Evolutionary conservation across 169 alveolate genomes (phyloP), one percentile per base, ranked within the genome.

Genomic region (Theileria equi): DNA sequence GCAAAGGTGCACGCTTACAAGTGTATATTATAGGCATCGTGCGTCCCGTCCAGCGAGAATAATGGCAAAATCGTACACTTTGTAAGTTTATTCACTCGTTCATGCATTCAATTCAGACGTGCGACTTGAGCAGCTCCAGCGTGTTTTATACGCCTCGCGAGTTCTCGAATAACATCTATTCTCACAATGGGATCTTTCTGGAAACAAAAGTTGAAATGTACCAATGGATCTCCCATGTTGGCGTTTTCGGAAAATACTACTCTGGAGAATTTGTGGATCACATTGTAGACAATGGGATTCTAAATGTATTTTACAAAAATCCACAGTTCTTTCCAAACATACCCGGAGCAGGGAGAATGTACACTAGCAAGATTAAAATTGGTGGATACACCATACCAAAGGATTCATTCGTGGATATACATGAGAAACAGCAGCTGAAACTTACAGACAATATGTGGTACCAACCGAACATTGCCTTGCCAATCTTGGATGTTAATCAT

Each of bases 141-240:
- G 62, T 71, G 19, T 69, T 79, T 72, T 85, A 85, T 55, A 77
- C 85, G 31, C 89, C 89, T 26, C 66, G 82, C 66, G 90, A 85
- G 85, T 85, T 85, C 44, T 77, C 87, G 35, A 81, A 86, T 49
- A 85, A 85, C 66, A 85, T 85, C 23, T 85, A 85, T 67, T 85
- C 92, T 13, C 76, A 76, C 70, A 57, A 62, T 45, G 92, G 92
- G 31, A 84, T 80, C 25, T 85, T 85, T 65, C 65, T 85, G 57
- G 92, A 85, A 61, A 80, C 82, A 16, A 69, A 70, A 54, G 88
- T 85, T 10, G 92, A 85, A 55, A 81, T 85, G 88, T 85, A 72
- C 62, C 92, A 85, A 43, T 85, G 90, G 92, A 80, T 81, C 16
- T 58, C 61, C 19, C 41, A 44, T 19, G 57, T 40, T 35, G 82